Evolutionary conservation across 2,329 filamentous ascomycete genomes (phyloP).

Genomic region (Podosphaera fusca): DNA sequence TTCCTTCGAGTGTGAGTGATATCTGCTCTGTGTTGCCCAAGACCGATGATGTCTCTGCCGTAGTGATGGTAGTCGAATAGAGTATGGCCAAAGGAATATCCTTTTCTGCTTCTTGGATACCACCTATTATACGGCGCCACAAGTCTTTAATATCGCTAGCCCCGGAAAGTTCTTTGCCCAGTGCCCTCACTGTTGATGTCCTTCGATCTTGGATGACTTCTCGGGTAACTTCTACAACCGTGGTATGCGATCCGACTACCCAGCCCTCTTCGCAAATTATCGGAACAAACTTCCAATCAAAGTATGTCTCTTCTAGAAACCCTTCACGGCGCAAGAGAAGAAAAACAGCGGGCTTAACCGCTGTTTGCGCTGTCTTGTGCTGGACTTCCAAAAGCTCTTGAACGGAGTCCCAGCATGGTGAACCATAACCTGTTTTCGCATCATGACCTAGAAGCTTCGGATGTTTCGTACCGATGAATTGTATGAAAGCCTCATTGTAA

Average conservation of each 20-base stretch:
- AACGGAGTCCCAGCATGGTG: slow-evolving; percentile 49
- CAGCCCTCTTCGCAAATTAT: slow-evolving; percentile 51
- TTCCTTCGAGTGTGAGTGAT: slow-evolving; percentile 44
- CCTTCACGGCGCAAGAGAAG: slow-evolving; percentile 48
- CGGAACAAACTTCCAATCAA: slow-evolving; percentile 63
- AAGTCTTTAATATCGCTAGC: slow-evolving; percentile 53
- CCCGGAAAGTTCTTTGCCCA: slow-evolving; percentile 50
- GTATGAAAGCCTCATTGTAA: slow-evolving; percentile 50
- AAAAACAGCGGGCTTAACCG: slow-evolving; percentile 65
- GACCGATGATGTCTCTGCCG: slow-evolving; percentile 48
- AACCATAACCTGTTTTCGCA: slow-evolving; percentile 42
- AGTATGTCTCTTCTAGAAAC: slow-evolving; percentile 58
- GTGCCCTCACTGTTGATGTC: slow-evolving; percentile 56
- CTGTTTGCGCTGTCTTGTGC: slow-evolving; percentile 47
- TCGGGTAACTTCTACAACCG: slow-evolving; percentile 59
- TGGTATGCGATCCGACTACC: slow-evolving; percentile 57
- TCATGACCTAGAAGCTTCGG: slow-evolving; percentile 32
- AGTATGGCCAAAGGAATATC: slow-evolving; percentile 58
- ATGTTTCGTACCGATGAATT: slow-evolving; percentile 55
- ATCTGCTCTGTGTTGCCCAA: slow-evolving; percentile 41
- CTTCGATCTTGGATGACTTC: slow-evolving; percentile 56
- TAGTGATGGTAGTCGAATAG: slow-evolving; percentile 52
- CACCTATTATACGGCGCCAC: slow-evolving; percentile 46
- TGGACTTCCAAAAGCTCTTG: slow-evolving; percentile 45
- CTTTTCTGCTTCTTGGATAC: slow-evolving; percentile 33